phyloP scores from a whole-genome alignment of 1,139 yeast genomes.

The Yamadazyma epiphylla region DNA sequence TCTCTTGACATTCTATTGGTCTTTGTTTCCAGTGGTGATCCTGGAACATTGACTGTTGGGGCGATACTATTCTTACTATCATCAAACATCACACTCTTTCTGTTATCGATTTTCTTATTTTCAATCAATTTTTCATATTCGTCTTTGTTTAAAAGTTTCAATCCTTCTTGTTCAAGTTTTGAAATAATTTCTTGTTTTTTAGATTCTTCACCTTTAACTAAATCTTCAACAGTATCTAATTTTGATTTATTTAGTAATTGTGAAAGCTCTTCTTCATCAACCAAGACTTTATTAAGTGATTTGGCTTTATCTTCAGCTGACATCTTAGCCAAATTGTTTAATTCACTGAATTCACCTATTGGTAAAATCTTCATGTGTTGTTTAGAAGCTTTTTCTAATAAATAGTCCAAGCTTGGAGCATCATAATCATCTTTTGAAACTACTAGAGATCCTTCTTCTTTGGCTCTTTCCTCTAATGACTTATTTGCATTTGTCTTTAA shows the following conservation, averaged over 20 bases:
- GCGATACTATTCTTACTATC: too few relatives aligned
- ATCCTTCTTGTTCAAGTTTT: constrained; percentile 3
- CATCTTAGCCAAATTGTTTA: constrained; percentile 11
- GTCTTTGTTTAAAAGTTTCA: constrained; percentile 2
- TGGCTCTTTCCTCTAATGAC: constrained; percentile 17
- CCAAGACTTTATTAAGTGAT: constrained; percentile 7
- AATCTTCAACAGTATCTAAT: too few relatives aligned
- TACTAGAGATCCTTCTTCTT: constrained; percentile 22
- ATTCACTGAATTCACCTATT: constrained; percentile 12
- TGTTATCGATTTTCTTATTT: constrained; percentile 1
- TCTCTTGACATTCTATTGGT: constrained; percentile 14
- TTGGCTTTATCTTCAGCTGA: constrained; percentile 23
- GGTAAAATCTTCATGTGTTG: constrained; percentile 17
- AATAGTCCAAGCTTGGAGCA: constrained; percentile 20
- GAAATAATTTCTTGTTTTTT: constrained; percentile 1
- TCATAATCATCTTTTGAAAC: constrained; percentile 19
- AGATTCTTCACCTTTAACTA: constrained; percentile 6
- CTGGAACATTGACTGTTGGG: constrained; percentile 10
- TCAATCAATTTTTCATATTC: constrained; percentile 2
- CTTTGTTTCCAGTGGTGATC: constrained; percentile 11
- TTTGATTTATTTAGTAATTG: too few relatives aligned
- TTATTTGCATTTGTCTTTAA: constrained; percentile 15
- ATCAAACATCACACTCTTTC: neutral
- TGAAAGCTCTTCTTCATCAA: constrained; percentile 8
- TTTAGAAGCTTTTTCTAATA: constrained; percentile 16